A percentile compares a stretch with the other conserved stretches of the same genome.
Conservation (phyloP, 2,329 filamentous ascomycete species). For the Dendrostoma leiphaemia region DNA sequence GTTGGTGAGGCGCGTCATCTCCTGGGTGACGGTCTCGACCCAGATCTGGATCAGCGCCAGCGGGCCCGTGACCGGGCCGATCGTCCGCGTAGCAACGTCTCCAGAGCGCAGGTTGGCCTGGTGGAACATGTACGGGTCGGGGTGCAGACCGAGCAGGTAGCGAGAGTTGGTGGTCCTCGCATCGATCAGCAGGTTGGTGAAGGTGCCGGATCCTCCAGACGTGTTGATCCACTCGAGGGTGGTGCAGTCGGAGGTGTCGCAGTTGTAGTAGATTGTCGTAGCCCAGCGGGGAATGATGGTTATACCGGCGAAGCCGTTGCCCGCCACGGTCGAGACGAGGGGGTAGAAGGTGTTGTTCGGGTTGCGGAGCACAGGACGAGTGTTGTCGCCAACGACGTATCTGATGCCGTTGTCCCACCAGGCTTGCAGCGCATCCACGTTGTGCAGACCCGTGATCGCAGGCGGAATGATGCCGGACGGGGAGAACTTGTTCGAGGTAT, state of each 20-base stretch:
- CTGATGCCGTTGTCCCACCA: slow-evolving; percentile 59
- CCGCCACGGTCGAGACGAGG: slow-evolving; percentile 45
- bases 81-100: slow-evolving; percentile 43
- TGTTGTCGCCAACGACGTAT: slow-evolving; percentile 64
- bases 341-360: slow-evolving; percentile 52
- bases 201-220: slow-evolving; percentile 51
- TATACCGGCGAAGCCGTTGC: slow-evolving; percentile 55
- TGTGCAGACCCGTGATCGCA: slow-evolving; percentile 62
- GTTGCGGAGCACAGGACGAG: slow-evolving; percentile 53
- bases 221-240: slow-evolving; percentile 60
- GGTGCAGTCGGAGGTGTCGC: slow-evolving; percentile 55
- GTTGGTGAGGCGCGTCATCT: slow-evolving; percentile 50
- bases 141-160: slow-evolving; percentile 54
- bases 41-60: slow-evolving; percentile 56
- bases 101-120: slow-evolving; percentile 58
- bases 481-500: slow-evolving; percentile 45
- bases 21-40: slow-evolving; percentile 52
- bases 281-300: slow-evolving; percentile 59
- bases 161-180: slow-evolving; percentile 53
- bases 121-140: slow-evolving; percentile 62
- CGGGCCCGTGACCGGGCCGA: slow-evolving; percentile 45
- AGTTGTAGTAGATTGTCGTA: slow-evolving; percentile 64
- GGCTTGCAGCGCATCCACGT: slow-evolving; percentile 59
- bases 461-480: slow-evolving; percentile 57
- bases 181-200: slow-evolving; percentile 47